phyloP scores from a whole-genome alignment of 192 early-diverging fungal genomes.

The Mortierella claussenii region DNA sequence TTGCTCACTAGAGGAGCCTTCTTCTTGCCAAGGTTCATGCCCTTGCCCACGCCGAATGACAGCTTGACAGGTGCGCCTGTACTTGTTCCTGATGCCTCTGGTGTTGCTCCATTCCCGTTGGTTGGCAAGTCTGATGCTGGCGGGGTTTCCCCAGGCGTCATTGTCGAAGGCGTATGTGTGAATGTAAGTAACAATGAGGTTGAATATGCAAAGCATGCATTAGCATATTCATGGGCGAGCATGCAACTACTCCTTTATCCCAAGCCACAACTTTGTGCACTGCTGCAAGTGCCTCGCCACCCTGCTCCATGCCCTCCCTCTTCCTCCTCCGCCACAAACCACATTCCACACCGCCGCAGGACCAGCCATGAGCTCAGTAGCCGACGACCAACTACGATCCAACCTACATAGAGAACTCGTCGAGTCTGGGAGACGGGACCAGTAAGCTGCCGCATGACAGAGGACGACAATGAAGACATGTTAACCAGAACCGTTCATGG shows the following conservation, averaged over 20 bases:
- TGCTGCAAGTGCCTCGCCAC: too few species aligned
- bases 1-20: slow-evolving; percentile 24
- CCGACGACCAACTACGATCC: slow-evolving; percentile 44
- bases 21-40: slow-evolving; percentile 13
- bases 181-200: too few species aligned
- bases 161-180: neutral
- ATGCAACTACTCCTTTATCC: too few species aligned
- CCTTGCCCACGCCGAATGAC: slow-evolving; percentile 21
- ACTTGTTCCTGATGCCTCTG: neutral
- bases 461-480: too few species aligned
- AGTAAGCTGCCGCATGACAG: too few species aligned
- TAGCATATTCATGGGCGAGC: neutral
- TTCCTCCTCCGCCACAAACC: too few species aligned
- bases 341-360: too few species aligned
- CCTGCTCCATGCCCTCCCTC: neutral
- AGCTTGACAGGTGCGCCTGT: slow-evolving; percentile 38
- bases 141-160: slow-evolving; percentile 21
- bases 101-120: neutral
- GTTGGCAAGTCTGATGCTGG: slow-evolving; percentile 1
- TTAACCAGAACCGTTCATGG: too few species aligned
- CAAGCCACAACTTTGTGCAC: slow-evolving; percentile 11
- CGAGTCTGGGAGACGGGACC: slow-evolving; percentile 48
- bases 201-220: neutral
- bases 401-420: slow-evolving; percentile 48
- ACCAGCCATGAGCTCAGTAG: slow-evolving; percentile 31